phyloP scores from a whole-genome alignment of 257 asterid species.

The Solanum verrucosum region DNA sequence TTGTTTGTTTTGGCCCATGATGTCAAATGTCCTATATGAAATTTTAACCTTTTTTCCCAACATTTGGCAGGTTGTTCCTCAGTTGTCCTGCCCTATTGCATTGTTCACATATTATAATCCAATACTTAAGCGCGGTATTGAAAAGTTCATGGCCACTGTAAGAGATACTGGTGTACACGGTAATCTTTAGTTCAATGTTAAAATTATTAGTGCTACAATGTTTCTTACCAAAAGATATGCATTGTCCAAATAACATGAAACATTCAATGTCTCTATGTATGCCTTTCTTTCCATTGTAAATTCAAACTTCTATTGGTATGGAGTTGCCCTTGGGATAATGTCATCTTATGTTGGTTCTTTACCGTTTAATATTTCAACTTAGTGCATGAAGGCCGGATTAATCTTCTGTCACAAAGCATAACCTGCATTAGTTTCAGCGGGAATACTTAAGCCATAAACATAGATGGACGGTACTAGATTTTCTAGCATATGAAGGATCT shows the following conservation, averaged over 20 bases:
- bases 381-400: background rate
- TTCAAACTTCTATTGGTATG: background rate
- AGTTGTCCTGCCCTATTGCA: constrained; percentile 76
- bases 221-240: background rate
- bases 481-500: background rate
- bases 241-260: background rate
- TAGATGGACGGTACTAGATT: background rate
- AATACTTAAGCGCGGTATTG: constrained; percentile 77
- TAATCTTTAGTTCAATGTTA: constrained; percentile 12
- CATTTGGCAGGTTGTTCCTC: constrained; percentile 58
- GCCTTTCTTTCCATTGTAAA: background rate
- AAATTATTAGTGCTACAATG: background rate
- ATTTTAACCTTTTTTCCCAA: background rate
- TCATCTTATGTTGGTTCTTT: background rate
- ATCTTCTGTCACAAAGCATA: background rate
- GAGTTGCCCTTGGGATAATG: background rate
- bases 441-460: background rate
- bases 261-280: background rate
- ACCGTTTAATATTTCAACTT: background rate
- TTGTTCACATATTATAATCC: constrained; percentile 85
- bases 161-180: constrained; percentile 74
- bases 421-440: background rate
- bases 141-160: constrained; percentile 65
- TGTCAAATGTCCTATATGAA: background rate
- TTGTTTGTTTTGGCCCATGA: background rate